Percentiles rank a stretch among this genome's conserved stretches.
phyloP scores from a whole-genome alignment of 352 stramenopile genomes.

The Plasmopara muralis region DNA sequence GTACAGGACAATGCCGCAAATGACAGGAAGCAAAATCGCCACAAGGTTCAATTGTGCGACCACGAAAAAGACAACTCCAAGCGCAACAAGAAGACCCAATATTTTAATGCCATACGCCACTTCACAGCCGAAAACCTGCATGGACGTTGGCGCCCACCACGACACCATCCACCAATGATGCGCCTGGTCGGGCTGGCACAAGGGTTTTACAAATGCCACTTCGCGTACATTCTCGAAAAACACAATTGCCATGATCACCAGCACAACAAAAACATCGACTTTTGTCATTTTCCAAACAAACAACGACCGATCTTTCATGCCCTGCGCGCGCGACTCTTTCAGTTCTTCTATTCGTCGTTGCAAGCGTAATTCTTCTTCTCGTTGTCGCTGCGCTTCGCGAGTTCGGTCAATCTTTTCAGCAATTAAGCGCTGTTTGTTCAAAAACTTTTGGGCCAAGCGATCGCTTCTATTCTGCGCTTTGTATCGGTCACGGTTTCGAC shows the following conservation, averaged over 20 bases:
- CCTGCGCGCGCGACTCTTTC: slow-evolving; percentile 30
- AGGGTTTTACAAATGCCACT: slow-evolving; percentile 49
- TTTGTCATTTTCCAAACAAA: slow-evolving; percentile 70
- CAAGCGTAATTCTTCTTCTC: slow-evolving; percentile 37
- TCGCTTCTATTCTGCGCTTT: slow-evolving; percentile 59
- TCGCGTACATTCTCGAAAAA: slow-evolving; percentile 70
- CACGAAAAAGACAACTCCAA: slow-evolving; percentile 44
- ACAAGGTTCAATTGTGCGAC: slow-evolving; percentile 61
- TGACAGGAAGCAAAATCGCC: slow-evolving; percentile 42
- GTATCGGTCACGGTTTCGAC: slow-evolving; percentile 42
- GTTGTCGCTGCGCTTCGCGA: slow-evolving; percentile 40
- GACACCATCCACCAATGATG: slow-evolving; percentile 51
- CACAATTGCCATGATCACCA: slow-evolving; percentile 66
- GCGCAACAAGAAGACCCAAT: slow-evolving; percentile 33
- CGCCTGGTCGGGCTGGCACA: slow-evolving; percentile 39
- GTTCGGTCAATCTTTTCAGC: slow-evolving; percentile 57
- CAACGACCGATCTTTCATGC: slow-evolving; percentile 23
- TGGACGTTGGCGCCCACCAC: slow-evolving; percentile 46
- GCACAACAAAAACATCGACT: slow-evolving; percentile 59
- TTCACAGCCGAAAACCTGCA: slow-evolving; percentile 62
- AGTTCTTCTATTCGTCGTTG: slow-evolving; percentile 29
- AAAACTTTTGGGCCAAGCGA: slow-evolving; percentile 57
- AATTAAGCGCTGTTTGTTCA: slow-evolving; percentile 56
- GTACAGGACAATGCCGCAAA: slow-evolving; percentile 45
- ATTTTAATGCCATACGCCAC: slow-evolving; percentile 68